Percentiles rank a stretch among this genome's conserved stretches.
These are phyloP conservation scores for Nicotiana tomentosiformis DNA, from an alignment of 257 asterid genomes.

Conservation along the genomic window DNA sequence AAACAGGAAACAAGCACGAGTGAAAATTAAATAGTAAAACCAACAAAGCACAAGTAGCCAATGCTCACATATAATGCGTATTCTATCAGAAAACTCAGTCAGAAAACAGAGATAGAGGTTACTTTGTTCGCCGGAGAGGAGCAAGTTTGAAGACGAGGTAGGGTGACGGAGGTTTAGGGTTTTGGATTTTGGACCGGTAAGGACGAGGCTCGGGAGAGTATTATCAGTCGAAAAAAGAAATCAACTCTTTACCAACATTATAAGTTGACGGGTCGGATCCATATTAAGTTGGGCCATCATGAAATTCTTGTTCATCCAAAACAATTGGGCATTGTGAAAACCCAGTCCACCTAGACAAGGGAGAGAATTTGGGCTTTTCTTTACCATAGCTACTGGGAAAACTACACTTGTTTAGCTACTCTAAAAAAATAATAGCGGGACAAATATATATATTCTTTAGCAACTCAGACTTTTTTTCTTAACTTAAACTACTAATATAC, in stretches of 20 bases:
- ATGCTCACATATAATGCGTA: background rate
- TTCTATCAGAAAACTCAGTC: background rate
- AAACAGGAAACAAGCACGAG: background rate
- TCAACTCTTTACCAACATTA: background rate
- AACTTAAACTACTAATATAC: no score
- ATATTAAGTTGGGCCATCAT: background rate
- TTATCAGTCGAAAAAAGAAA: background rate
- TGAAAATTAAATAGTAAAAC: background rate
- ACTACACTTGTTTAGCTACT: background rate
- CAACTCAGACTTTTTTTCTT: no score
- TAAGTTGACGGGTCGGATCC: background rate
- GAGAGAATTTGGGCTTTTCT: background rate
- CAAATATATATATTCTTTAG: no score
- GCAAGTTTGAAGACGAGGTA: background rate
- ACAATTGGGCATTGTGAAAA: background rate
- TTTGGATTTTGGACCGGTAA: background rate
- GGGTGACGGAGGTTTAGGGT: slow-evolving; percentile 3
- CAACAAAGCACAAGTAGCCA: background rate
- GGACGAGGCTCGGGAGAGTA: background rate
- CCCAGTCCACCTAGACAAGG: background rate
- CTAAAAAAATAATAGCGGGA: background rate
- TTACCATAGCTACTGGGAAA: no score
- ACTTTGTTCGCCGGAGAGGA: background rate
- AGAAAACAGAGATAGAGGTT: background rate
- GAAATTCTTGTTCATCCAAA: background rate